A percentile compares a stretch with the other conserved stretches of the same genome.
phyloP scores from a whole-genome alignment of 306 rosid species.

The Corylus americana region DNA sequence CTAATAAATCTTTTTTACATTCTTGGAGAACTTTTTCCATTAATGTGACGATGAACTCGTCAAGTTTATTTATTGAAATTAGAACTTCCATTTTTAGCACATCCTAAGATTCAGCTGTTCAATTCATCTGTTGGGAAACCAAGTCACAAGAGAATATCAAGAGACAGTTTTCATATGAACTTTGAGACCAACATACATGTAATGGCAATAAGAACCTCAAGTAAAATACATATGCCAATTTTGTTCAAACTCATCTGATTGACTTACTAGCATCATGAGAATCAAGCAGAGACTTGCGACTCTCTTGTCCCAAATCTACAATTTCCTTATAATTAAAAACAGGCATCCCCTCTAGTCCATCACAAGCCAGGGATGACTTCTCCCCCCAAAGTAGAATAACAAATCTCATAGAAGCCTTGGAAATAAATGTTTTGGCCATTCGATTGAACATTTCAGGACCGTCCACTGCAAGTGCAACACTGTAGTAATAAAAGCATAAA shows the following conservation, averaged over 20 bases:
- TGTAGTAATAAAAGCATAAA: constrained; percentile 32
- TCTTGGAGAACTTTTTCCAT: neutral
- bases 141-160: neutral
- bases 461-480: constrained; percentile 88
- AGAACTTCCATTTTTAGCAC: neutral
- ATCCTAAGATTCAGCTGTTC: neutral
- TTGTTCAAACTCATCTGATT: constrained; percentile 21
- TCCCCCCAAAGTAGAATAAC: constrained; percentile 95
- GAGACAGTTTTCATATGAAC: neutral
- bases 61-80: neutral
- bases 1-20: neutral
- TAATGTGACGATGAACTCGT: neutral
- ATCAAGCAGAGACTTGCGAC: constrained; percentile 48
- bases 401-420: constrained; percentile 59
- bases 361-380: constrained; percentile 52
- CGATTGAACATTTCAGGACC: constrained; percentile 74
- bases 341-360: constrained; percentile 47
- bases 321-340: constrained; percentile 64
- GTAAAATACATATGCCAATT: neutral
- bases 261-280: constrained; percentile 64
- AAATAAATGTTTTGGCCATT: constrained; percentile 57
- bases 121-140: neutral
- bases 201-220: constrained; percentile 8
- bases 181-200: neutral
- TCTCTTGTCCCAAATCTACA: constrained; percentile 57